phyloP scores from a whole-genome alignment of 2,329 filamentous ascomycete genomes.

The Neoscytalidium dimidiatum region DNA sequence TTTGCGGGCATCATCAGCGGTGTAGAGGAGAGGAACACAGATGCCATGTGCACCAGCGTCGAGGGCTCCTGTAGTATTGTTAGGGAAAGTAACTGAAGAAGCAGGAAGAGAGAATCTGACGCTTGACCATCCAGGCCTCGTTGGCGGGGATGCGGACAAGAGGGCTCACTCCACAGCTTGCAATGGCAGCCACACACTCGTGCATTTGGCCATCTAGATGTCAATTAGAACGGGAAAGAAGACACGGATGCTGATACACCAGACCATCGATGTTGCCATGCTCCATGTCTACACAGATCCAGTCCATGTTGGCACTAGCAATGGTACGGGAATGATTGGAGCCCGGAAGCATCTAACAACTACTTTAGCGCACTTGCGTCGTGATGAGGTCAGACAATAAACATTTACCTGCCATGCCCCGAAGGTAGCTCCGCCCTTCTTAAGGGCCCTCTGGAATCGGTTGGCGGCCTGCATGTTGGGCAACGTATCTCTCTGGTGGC shows the following conservation, averaged over 20 bases:
- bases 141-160: constrained; percentile 55
- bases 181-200: constrained; percentile 54
- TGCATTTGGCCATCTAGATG: constrained; percentile 53
- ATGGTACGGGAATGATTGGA: constrained; percentile 57
- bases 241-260: background rate
- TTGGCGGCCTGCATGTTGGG: constrained; percentile 55
- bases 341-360: constrained; percentile 50
- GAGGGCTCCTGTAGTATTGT: constrained; percentile 49
- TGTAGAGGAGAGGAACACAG: constrained; percentile 56
- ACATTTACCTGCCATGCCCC: constrained; percentile 58
- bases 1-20: constrained; percentile 53
- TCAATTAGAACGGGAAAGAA: background rate
- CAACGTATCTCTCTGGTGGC: background rate
- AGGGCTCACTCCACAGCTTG: constrained; percentile 45
- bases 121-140: constrained; percentile 64
- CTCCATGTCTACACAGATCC: constrained; percentile 58
- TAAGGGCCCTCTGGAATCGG: constrained; percentile 53
- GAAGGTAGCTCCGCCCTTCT: constrained; percentile 52
- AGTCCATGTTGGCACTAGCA: constrained; percentile 55
- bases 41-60: constrained; percentile 63
- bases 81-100: background rate
- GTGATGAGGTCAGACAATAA: no score
- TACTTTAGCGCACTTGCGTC: background rate
- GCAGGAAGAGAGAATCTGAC: constrained; percentile 34
- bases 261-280: constrained; percentile 59